phyloP scores from a whole-genome alignment of 768 basidiomycete genomes.

The Auricularia sp. region DNA sequence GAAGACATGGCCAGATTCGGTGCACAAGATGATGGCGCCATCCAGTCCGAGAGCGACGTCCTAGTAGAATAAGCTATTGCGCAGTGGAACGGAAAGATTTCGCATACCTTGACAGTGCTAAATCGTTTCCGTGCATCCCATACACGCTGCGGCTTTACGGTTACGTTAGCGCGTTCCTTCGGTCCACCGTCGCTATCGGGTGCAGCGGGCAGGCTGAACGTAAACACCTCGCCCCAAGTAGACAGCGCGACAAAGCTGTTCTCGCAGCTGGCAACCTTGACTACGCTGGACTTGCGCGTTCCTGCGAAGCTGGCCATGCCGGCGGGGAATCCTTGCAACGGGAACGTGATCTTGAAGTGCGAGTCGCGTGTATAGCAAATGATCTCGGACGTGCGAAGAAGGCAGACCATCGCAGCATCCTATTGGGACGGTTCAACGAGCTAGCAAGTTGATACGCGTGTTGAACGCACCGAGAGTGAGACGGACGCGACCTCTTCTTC shows the following conservation, averaged over 20 bases:
- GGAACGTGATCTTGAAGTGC: slow-evolving; percentile 72
- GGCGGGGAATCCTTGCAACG: slow-evolving; percentile 63
- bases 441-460: no score
- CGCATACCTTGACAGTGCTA: slow-evolving; percentile 60
- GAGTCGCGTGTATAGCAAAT: slow-evolving; percentile 73
- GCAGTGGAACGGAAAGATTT: slow-evolving; percentile 8
- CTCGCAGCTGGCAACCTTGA: slow-evolving; percentile 72
- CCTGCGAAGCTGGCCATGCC: slow-evolving; percentile 64
- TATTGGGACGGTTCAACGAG: slow-evolving; percentile 15
- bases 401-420: slow-evolving; percentile 78
- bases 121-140: slow-evolving; percentile 86
- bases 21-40: slow-evolving; percentile 84
- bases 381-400: slow-evolving; percentile 73
- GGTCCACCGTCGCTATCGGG: slow-evolving; percentile 15
- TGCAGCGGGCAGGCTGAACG: slow-evolving; percentile 40
- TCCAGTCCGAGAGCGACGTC: slow-evolving; percentile 86
- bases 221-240: slow-evolving; percentile 84
- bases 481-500: slow-evolving; percentile 60
- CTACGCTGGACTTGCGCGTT: slow-evolving; percentile 72
- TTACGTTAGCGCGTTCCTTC: slow-evolving; percentile 24
- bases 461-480: slow-evolving; percentile 54
- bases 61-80: slow-evolving; percentile 22
- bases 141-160: slow-evolving; percentile 74
- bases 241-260: slow-evolving; percentile 76
- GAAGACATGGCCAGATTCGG: slow-evolving; percentile 90